Evolutionary conservation across 2,329 filamentous ascomycete species (phyloP).

Genomic region (Parastagonospora avenae): DNA sequence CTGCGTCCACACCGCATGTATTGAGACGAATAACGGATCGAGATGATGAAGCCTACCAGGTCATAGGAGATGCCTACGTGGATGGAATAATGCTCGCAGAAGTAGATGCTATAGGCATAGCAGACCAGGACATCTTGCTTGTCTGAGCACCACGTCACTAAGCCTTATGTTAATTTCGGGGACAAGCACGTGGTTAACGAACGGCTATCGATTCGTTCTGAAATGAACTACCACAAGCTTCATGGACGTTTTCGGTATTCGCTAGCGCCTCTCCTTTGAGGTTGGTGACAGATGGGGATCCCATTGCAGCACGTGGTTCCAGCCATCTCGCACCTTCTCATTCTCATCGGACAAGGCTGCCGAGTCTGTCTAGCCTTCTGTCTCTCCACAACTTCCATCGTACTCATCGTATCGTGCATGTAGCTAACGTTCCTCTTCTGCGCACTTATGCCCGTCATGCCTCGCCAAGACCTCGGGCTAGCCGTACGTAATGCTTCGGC

Average conservation of each 20-base stretch:
- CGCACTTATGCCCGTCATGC: not conserved
- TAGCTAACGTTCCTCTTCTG: not conserved
- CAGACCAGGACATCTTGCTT: slow-evolving; percentile 1
- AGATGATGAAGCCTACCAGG: not conserved
- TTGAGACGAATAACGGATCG: not conserved
- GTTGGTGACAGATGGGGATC: too few species aligned
- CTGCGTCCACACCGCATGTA: slow-evolving; percentile 3
- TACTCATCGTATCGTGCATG: not conserved
- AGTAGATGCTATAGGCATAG: not conserved
- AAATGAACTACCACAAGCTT: too few species aligned
- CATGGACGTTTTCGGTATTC: too few species aligned
- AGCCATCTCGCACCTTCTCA: too few species aligned
- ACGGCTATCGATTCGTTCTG: too few species aligned
- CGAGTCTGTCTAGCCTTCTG: not conserved
- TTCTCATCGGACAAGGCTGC: too few species aligned
- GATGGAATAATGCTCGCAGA: slow-evolving; percentile 4
- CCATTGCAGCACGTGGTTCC: too few species aligned
- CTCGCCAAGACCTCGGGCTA: not conserved
- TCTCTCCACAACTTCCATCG: not conserved
- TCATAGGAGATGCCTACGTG: slow-evolving; percentile 5
- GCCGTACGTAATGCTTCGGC: slow-evolving; percentile 1
- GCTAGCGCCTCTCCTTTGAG: too few species aligned
- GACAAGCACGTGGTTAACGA: too few species aligned
- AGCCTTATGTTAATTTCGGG: too few species aligned
- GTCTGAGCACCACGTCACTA: not conserved